Conservation (phyloP, 2,329 filamentous ascomycete species). For the Colletotrichum coccodes region DNA sequence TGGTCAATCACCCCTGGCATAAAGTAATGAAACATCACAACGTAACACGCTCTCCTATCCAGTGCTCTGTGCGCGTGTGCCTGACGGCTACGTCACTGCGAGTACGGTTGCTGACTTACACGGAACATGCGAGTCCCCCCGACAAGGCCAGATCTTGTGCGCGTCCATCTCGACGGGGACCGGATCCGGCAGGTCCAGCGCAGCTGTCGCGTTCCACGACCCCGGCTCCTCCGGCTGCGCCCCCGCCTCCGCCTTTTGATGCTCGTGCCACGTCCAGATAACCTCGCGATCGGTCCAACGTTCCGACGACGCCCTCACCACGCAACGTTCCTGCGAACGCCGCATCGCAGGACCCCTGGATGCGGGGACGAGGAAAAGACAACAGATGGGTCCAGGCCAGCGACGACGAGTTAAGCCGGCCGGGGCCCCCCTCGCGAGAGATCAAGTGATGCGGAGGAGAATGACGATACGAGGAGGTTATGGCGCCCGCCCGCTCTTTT, state of each 20-base stretch:
- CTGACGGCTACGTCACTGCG: not conserved
- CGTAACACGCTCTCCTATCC: not conserved
- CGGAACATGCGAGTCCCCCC: not conserved
- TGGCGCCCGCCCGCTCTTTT: too few relatives aligned
- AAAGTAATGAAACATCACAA: conserved; percentile 8
- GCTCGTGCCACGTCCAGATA: not conserved
- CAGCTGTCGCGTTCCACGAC: not conserved
- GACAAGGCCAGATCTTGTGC: not conserved
- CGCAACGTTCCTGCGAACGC: not conserved
- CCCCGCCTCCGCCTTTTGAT: not conserved
- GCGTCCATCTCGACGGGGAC: not conserved
- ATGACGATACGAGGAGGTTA: not conserved
- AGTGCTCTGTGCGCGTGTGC: not conserved
- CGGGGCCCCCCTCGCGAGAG: not conserved
- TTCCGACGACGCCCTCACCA: not conserved
- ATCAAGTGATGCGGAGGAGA: not conserved
- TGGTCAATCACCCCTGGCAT: not conserved
- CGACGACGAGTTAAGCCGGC: not conserved
- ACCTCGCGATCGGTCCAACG: not conserved
- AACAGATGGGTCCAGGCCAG: too few relatives aligned
- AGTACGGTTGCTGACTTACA: not conserved
- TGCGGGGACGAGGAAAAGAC: not conserved
- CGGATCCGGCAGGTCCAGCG: not conserved
- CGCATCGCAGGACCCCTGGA: not conserved
- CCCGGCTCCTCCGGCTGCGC: not conserved